phyloP scores from a whole-genome alignment of 2,329 filamentous ascomycete genomes.

The Didymella pomorum region DNA sequence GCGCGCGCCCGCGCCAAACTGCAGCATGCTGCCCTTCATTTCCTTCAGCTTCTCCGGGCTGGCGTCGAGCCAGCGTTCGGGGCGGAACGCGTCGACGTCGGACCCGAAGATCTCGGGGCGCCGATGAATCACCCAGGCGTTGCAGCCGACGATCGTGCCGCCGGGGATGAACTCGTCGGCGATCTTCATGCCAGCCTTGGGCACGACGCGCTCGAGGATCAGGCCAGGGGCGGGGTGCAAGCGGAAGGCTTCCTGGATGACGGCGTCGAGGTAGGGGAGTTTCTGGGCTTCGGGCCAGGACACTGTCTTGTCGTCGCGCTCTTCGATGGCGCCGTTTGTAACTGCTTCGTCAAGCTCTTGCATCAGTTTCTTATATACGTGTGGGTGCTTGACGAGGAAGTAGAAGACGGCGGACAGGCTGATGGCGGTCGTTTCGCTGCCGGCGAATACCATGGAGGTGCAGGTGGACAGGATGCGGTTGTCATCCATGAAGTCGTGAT shows the following conservation, averaged over 20 bases:
- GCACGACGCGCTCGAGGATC: slow-evolving; percentile 76
- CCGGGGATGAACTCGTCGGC: slow-evolving; percentile 69
- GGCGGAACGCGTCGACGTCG: slow-evolving; percentile 71
- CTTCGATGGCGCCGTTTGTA: slow-evolving; percentile 56
- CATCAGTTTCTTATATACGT: slow-evolving; percentile 63
- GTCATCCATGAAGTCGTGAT: slow-evolving; percentile 76
- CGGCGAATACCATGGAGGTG: slow-evolving; percentile 75
- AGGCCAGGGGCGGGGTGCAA: slow-evolving; percentile 77
- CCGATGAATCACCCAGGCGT: slow-evolving; percentile 77
- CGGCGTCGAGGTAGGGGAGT: slow-evolving; percentile 78
- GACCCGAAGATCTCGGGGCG: slow-evolving; percentile 72
- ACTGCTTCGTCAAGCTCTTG: slow-evolving; percentile 70
- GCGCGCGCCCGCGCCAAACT: slow-evolving; percentile 75
- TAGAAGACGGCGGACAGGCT: slow-evolving; percentile 76
- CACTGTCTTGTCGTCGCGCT: slow-evolving; percentile 64
- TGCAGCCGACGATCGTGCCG: slow-evolving; percentile 78
- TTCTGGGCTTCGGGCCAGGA: slow-evolving; percentile 74
- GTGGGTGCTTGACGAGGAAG: slow-evolving; percentile 71
- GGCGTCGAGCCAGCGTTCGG: slow-evolving; percentile 71
- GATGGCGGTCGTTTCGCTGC: slow-evolving; percentile 82
- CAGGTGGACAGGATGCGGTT: slow-evolving; percentile 74
- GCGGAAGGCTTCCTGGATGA: slow-evolving; percentile 79
- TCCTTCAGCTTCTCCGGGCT: slow-evolving; percentile 65
- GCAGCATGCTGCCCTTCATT: slow-evolving; percentile 75
- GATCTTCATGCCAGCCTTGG: slow-evolving; percentile 69